Evolutionary conservation across 2,329 filamentous ascomycete genomes (phyloP), one percentile per base, ranked within the genome.

Genomic region (Fusarium sp.): DNA sequence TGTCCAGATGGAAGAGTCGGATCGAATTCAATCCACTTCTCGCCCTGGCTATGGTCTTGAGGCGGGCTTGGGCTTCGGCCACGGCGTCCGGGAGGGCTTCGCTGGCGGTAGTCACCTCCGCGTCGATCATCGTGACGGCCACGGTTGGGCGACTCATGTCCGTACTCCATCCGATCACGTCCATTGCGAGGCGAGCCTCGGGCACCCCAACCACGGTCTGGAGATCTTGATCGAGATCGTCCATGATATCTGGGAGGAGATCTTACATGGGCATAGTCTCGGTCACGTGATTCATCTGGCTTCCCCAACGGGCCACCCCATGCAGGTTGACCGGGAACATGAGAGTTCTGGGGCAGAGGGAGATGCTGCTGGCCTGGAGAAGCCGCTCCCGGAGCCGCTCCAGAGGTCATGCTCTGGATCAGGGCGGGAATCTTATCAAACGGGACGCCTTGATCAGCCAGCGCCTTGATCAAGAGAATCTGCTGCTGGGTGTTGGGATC

Each of bases 21-120:
- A 82, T 99, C 97, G 84, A 90, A 93, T 58, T 95, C 93, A 69
- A 98, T 87, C 88, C 91, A 94, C 84, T 97, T 98, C 56, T 83
- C 79, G 32, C 79, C 65, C 15, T 80, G 75, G 30, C 81, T 80
- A 47, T 81, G 76, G 47, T 81, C 81, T 54, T 78, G 81, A 58
- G 85, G 80, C 68, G 90, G 90, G 71, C 87, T 89, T 66, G 91
- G 87, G 79, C 93, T 92, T 74, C 89, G 89, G 68, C 89, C 90
- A 78, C 91, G 90, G 72, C 92, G 91, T 66, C 90, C 90, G 65
- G 90, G 87, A 54, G 95, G 95, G 79, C 94, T 97, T 80, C 97
- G 94, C 81, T 98, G 95, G 74, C 96, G 94, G 84, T 97, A 98
- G 43, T 95, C 91, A 64, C 88, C 85, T 68, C 87, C 88, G 70